A percentile compares a stretch with the other conserved stretches of the same genome.
Conservation (phyloP, 225 moss, liverwort and hornwort genomes). For the Pseudisothecium myosuroides region DNA sequence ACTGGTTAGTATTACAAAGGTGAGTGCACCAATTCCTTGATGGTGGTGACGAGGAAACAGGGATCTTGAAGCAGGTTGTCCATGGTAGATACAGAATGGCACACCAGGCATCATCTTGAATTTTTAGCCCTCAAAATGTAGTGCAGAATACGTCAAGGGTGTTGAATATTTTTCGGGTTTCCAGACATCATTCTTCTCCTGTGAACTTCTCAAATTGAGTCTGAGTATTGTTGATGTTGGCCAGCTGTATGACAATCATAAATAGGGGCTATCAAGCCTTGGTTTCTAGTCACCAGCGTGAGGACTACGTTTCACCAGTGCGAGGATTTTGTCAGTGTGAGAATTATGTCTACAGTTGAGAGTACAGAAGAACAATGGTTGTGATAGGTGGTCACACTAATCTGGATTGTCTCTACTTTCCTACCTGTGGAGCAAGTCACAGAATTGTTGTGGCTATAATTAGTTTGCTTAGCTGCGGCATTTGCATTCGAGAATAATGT, state of each 20-base stretch:
- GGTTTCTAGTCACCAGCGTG: neutral
- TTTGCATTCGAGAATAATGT: neutral
- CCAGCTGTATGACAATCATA: neutral
- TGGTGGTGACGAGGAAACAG: neutral
- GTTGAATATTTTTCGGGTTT: neutral
- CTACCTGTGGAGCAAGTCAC: neutral
- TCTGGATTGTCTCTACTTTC: neutral
- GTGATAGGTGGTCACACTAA: neutral
- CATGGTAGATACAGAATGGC: neutral
- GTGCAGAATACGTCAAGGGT: neutral
- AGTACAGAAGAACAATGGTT: neutral
- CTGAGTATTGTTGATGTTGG: neutral
- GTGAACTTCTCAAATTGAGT: neutral
- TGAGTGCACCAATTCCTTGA: neutral
- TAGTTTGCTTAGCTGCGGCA: neutral
- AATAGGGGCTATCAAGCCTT: neutral
- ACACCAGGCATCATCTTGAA: neutral
- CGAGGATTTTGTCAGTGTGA: neutral
- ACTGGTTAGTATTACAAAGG: conserved; percentile 35
- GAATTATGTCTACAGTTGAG: neutral
- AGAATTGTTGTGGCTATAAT: neutral
- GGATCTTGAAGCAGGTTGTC: neutral
- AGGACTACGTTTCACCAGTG: neutral
- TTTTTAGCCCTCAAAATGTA: neutral
- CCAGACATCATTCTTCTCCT: neutral